A percentile compares a stretch with the other conserved stretches of the same genome.
These are phyloP conservation scores for Penicillium turbatum DNA, from an alignment of 495 filamentous ascomycete genomes.

Conservation along the genomic window DNA sequence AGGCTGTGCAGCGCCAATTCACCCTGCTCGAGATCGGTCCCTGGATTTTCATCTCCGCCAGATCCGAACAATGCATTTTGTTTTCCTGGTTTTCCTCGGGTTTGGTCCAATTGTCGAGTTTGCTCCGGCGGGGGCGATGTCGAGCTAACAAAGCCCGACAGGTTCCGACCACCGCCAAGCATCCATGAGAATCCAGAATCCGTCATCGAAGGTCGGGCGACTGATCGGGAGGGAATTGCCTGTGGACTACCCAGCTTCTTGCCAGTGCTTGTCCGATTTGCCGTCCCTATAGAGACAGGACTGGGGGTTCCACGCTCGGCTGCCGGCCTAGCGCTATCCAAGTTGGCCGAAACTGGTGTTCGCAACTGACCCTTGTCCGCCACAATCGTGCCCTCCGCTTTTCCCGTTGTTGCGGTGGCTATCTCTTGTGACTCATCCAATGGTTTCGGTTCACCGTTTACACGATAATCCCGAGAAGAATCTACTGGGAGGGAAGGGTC, in stretches of 20 bases:
- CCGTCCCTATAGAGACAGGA: conserved; percentile 10
- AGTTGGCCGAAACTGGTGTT: background rate
- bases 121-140: conserved; percentile 46
- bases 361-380: conserved; percentile 7
- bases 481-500: conserved; percentile 54
- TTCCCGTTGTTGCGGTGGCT: background rate
- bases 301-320: conserved; percentile 11
- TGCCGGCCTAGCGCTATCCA: conserved; percentile 9
- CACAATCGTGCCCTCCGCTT: background rate
- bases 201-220: conserved; percentile 49
- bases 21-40: conserved; percentile 32
- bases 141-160: conserved; percentile 48
- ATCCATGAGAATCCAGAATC: conserved; percentile 95
- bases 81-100: conserved; percentile 31
- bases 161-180: conserved; percentile 58
- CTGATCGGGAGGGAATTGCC: conserved; percentile 7
- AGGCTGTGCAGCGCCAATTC: conserved; percentile 47
- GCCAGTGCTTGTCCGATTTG: conserved; percentile 4
- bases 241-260: conserved; percentile 11
- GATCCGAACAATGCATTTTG: conserved; percentile 39
- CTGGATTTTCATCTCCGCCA: conserved; percentile 30
- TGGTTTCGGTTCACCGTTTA: conserved; percentile 5
- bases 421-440: background rate
- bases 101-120: conserved; percentile 32
- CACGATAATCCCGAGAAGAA: conserved; percentile 2